A percentile compares a stretch with the other conserved stretches of the same genome.
Conservation (phyloP, 2,329 filamentous ascomycete species). For the Penicillium palitans region DNA sequence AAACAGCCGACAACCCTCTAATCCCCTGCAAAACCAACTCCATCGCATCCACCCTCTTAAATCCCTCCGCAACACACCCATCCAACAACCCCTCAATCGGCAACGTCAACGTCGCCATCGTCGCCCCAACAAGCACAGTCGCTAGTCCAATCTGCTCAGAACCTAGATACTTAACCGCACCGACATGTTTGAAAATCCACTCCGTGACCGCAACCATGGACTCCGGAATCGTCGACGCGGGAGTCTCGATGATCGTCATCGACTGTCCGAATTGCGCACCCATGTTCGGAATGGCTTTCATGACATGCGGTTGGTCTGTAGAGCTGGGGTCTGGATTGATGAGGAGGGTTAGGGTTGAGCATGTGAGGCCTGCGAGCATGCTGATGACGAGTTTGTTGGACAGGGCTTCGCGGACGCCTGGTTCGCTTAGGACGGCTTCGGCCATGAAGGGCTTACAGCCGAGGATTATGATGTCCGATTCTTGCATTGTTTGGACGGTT, state of each 20-base stretch:
- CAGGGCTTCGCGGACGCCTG: conserved; percentile 42
- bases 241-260: conserved; percentile 53
- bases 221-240: conserved; percentile 41
- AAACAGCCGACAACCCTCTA: conserved; percentile 57
- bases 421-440: conserved; percentile 36
- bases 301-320: conserved; percentile 27
- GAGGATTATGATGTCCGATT: conserved; percentile 47
- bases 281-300: conserved; percentile 50
- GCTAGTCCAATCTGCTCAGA: conserved; percentile 55
- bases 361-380: conserved; percentile 50
- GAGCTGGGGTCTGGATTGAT: conserved; percentile 9
- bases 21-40: conserved; percentile 63
- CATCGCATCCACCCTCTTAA: conserved; percentile 61
- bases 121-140: conserved; percentile 61
- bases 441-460: conserved; percentile 51
- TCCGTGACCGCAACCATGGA: conserved; percentile 35
- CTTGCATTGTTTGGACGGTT: conserved; percentile 35
- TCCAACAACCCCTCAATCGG: conserved; percentile 62
- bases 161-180: conserved; percentile 52
- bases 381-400: conserved; percentile 52
- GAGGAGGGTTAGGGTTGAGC: conserved; percentile 20
- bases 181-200: conserved; percentile 56
- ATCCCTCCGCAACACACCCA: conserved; percentile 63
- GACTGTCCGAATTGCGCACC: conserved; percentile 48
- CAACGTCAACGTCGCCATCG: conserved; percentile 60